Evolutionary conservation across 345 rosid species (phyloP), one percentile per base, ranked within the genome.

Genomic region (Eucalyptus virginea): DNA sequence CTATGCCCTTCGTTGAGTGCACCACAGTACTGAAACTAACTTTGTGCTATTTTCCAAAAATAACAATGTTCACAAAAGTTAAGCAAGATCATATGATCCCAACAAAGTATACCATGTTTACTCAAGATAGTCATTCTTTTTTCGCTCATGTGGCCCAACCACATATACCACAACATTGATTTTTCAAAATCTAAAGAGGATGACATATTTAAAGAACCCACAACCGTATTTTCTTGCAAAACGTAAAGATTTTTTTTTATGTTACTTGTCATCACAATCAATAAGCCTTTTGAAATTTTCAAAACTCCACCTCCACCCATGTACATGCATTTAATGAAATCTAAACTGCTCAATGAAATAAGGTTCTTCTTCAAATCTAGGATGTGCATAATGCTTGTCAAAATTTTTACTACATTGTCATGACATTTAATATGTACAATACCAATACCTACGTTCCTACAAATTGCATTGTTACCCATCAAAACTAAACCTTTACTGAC

Each of bases 1-100:
- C 0, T 23, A 0, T 56, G 62, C 0, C 62, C 0, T 24, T 56
- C 0, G 0, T 56, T 10, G 5, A 56, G 6, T 56, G 0, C 28
- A 56, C 62, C 62, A 9, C 3, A 10, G 0, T 56, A 56, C 2
- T 24, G 0, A 56, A 24, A 56, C 6, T 56, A 56, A 56, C 62
- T 56, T 6, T 9, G 13, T 56, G 30, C 0, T 24, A 0, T 23
- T 56, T 56, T 10, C 3, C 3, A 1, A 56, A 51, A 56, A 24
- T 13, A 23, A 56, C 14, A 56, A 24, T 56, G 0, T 56, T 56
- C 62, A 0, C 62, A 56, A 56, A 56, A 24, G 30, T 56, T 24
- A 24, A 56, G 30, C 24, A 30, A 24, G 62, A 56, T 10, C 62
- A 23, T 23, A 56, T 56, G 28, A 21, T 24, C 62, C 28, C 62